Conservation (phyloP, 2,329 filamentous ascomycete genomes). For the Colletotrichum costaricense region DNA sequence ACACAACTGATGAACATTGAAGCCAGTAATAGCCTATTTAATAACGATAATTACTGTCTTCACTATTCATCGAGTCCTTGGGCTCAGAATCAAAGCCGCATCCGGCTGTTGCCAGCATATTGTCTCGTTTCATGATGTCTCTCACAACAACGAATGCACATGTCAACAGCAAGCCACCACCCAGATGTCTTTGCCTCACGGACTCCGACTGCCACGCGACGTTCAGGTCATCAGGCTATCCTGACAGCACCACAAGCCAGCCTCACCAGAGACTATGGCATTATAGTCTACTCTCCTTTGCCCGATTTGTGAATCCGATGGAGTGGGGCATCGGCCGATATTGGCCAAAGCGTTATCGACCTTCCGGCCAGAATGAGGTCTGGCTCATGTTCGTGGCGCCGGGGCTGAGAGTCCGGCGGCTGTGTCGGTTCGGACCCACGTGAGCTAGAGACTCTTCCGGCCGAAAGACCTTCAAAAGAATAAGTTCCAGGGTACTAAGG, state of each 20-base stretch:
- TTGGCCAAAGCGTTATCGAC: neutral
- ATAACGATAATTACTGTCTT: neutral
- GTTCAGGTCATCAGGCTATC: slow-evolving; percentile 1
- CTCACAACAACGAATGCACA: neutral
- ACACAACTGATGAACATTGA: neutral
- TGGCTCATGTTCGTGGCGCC: neutral
- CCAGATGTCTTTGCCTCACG: neutral
- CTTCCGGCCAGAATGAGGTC: neutral
- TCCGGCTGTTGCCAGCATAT: neutral
- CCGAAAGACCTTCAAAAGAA: neutral
- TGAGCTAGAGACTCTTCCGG: slow-evolving; percentile 4
- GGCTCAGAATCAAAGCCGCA: neutral
- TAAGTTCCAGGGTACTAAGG: too few species aligned
- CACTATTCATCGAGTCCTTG: neutral
- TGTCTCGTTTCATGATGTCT: neutral
- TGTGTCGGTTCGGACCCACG: neutral
- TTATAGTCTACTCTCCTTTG: neutral
- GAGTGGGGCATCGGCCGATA: neutral
- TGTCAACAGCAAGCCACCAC: neutral
- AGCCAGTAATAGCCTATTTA: neutral
- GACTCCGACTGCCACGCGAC: slow-evolving; percentile 1
- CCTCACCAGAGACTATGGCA: neutral
- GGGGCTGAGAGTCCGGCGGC: neutral
- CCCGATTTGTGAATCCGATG: neutral
- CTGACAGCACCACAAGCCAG: neutral